Conservation (phyloP, 2,329 filamentous ascomycete genomes). For the Lachnellula hyalina region DNA sequence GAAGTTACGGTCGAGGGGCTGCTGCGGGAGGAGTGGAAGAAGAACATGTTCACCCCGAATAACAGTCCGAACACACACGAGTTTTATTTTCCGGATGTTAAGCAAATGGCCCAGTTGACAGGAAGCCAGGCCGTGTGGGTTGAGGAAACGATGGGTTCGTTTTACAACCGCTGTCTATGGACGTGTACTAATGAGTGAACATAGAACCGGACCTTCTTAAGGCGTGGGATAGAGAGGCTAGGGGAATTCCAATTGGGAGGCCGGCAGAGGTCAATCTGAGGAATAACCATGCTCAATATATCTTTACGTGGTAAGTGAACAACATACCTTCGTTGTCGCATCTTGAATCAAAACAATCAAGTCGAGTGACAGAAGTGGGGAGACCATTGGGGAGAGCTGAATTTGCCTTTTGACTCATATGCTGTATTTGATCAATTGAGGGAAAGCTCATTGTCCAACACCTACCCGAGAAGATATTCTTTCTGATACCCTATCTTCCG, state of each 20-base stretch:
- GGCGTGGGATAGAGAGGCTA: slow-evolving; percentile 67
- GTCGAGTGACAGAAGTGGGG: too few species aligned
- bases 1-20: slow-evolving; percentile 79
- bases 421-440: too few species aligned
- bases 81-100: slow-evolving; percentile 93
- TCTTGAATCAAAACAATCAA: background rate
- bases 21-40: slow-evolving; percentile 86
- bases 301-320: slow-evolving; percentile 83
- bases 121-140: slow-evolving; percentile 90
- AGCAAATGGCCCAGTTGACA: slow-evolving; percentile 79
- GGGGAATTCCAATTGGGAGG: slow-evolving; percentile 85
- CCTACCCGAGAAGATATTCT: too few species aligned
- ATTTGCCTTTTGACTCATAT: too few species aligned
- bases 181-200: slow-evolving; percentile 11
- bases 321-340: background rate
- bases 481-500: too few species aligned
- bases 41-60: slow-evolving; percentile 94
- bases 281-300: slow-evolving; percentile 98
- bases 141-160: slow-evolving; percentile 85
- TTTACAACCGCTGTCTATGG: slow-evolving; percentile 8
- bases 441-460: too few species aligned
- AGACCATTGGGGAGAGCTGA: too few species aligned
- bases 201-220: slow-evolving; percentile 73
- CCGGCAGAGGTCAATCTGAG: slow-evolving; percentile 84
- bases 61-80: slow-evolving; percentile 78